phyloP scores from a whole-genome alignment of 257 asterid genomes.

The Capsicum rhomboideum region DNA sequence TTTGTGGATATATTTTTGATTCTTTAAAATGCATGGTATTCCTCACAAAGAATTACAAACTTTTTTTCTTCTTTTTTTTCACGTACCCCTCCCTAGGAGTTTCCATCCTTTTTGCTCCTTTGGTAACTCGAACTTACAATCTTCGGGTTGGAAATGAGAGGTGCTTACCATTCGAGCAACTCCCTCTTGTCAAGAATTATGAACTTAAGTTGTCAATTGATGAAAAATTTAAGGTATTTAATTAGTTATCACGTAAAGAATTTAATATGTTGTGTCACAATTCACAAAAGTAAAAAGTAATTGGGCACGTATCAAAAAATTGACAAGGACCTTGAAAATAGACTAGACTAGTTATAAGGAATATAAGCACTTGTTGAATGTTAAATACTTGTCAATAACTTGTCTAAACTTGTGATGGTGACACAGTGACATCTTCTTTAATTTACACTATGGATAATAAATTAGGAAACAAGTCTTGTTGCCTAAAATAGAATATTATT shows the following conservation, averaged over 20 bases:
- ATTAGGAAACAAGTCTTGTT: background rate
- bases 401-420: background rate
- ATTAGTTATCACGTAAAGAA: background rate
- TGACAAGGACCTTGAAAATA: background rate
- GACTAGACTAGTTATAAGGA: background rate
- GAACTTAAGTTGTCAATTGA: background rate
- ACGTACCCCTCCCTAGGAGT: no score
- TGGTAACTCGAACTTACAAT: no score
- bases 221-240: background rate
- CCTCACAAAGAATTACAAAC: background rate
- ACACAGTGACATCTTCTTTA: background rate
- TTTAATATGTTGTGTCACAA: background rate
- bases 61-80: no score
- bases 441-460: background rate
- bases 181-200: no score
- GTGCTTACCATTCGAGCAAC: no score
- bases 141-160: no score
- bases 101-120: no score
- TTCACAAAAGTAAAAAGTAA: background rate
- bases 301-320: background rate
- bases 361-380: background rate
- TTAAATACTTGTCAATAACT: background rate
- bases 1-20: background rate
- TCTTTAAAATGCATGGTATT: background rate
- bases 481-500: background rate